Evolutionary conservation across 495 filamentous ascomycete species (phyloP).

Genomic region (Oidiodendron maius): DNA sequence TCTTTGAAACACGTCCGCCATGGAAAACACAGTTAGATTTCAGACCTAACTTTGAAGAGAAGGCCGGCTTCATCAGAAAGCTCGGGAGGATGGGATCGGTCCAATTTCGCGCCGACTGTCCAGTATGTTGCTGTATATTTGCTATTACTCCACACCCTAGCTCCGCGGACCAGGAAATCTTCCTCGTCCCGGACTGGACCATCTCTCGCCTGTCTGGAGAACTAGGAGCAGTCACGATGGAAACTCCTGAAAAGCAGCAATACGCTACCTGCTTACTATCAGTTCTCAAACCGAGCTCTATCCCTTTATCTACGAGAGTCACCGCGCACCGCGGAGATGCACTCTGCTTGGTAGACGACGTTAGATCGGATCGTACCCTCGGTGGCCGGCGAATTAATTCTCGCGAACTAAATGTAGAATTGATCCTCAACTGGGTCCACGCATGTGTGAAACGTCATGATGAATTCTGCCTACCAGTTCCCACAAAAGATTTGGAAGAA

Average conservation of each 20-base stretch:
- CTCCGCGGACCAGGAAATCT: constrained; percentile 2
- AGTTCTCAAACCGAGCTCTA: constrained; percentile 1
- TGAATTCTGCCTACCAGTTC: neutral
- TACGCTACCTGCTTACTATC: neutral
- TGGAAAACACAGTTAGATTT: constrained; percentile 5
- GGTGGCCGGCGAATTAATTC: neutral
- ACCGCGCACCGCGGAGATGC: constrained; percentile 6
- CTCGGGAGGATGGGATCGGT: constrained; percentile 8
- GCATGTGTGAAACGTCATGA: constrained; percentile 1
- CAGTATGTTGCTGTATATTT: constrained; percentile 9
- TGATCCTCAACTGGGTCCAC: constrained; percentile 4
- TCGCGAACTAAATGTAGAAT: neutral
- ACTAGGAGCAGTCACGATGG: neutral
- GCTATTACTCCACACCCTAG: constrained; percentile 7
- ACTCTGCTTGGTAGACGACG: constrained; percentile 1
- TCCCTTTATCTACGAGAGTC: neutral
- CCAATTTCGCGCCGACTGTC: constrained; percentile 7
- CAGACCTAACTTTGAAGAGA: neutral
- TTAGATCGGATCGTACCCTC: neutral
- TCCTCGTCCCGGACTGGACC: constrained; percentile 5
- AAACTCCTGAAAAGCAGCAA: neutral
- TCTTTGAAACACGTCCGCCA: constrained; percentile 2
- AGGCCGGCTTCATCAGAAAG: neutral
- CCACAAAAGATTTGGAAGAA: constrained; percentile 5
- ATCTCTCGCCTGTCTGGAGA: constrained; percentile 6